Percentiles rank a stretch among this genome's conserved stretches.
These are phyloP conservation scores for Micractinium conductrix DNA, from an alignment of 139 green algal genomes.

Conservation along the genomic window DNA sequence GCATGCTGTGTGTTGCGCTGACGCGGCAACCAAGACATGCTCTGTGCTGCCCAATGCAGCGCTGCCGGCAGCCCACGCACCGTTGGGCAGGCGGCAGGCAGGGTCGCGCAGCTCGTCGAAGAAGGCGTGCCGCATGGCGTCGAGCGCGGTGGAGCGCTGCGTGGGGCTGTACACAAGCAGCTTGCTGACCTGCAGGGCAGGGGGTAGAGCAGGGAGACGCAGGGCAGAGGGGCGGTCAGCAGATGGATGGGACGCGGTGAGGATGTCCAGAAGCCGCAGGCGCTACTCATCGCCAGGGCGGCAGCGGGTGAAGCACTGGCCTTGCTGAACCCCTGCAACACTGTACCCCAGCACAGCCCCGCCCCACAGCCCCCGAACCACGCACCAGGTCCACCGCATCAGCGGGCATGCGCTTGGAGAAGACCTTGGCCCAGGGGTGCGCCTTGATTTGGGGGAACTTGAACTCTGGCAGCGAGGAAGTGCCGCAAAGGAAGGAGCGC, in stretches of 20 bases:
- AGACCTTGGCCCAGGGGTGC: constrained; percentile 96
- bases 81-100: constrained; percentile 83
- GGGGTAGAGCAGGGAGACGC: constrained; percentile 61
- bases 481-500: not conserved
- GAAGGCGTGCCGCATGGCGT: constrained; percentile 92
- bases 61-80: constrained; percentile 37
- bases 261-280: not conserved
- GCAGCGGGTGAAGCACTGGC: not conserved
- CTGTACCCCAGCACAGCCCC: not conserved
- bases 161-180: constrained; percentile 94
- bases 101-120: constrained; percentile 96
- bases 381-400: constrained; percentile 87
- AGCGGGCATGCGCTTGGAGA: constrained; percentile 90
- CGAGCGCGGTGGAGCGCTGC: constrained; percentile 72
- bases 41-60: not conserved
- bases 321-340: not conserved
- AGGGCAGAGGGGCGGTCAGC: too few relatives aligned
- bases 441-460: constrained; percentile 89
- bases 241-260: not conserved
- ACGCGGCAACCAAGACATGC: not conserved
- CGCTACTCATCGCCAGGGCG: not conserved
- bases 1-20: not conserved
- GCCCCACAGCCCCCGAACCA: not conserved
- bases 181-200: constrained; percentile 87
- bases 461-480: constrained; percentile 20